Evolutionary conservation across 257 asterid genomes (phyloP), one percentile per base, ranked within the genome.

Genomic region (Thymus quinquecostatus): DNA sequence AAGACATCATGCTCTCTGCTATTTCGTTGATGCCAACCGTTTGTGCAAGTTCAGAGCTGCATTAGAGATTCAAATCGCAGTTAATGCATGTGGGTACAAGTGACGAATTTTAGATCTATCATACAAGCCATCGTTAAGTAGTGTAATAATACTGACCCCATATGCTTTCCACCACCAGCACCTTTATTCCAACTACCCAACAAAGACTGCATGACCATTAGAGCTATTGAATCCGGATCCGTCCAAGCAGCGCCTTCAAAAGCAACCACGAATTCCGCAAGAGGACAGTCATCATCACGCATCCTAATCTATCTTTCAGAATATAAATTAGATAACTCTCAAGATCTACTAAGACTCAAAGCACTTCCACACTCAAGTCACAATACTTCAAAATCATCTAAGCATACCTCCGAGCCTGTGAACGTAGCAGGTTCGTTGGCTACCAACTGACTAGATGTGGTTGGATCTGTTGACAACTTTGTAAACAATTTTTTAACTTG

Each of bases 231-330:
- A 87, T 89, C 96, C 12, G 91, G 96, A 80, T 87, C 96, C 5
- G 90, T 86, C 96, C 96, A 89, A 72, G 97, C 85, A 29, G 96
- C 91, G 67, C 97, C 97, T 75, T 91, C 95, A 85, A 91, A 89
- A 75, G 96, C 97, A 82, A 91, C 86, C 8, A 89, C 95, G 53
- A 91, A 85, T 78, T 91, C 95, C 41, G 96, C 96, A 44, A 89
- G 88, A 0, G 91, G 91, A 67, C 81, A 44, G 71, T 89, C 97
- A 51, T 87, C 92, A 72, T 87, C 88, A 64, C 83, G 80, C 86
- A 84, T 81, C 84, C 95, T 79, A 60, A 92, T 81, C 96, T 86
- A 83, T 51, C 47, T 8, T 50, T 21, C 77, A 59, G 40, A 84
- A 60, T 63, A 59, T 67, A 66, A 48, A 29, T 60, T 21, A 72